A percentile compares a stretch with the other conserved stretches of the same genome.
Conservation (phyloP, 441 rosid species). For the Rhodomyrtus psidioides region DNA sequence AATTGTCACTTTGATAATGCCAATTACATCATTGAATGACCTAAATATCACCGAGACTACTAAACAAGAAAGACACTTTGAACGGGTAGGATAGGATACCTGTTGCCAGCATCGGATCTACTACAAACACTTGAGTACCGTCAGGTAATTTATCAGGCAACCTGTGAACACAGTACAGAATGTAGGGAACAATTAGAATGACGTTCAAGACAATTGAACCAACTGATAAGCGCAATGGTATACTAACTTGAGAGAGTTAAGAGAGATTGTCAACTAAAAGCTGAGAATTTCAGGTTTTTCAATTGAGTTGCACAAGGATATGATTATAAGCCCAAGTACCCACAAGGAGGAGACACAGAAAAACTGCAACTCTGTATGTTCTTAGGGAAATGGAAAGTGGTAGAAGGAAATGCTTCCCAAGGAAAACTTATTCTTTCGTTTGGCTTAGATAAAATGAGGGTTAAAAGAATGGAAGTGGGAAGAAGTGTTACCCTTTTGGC, state of each 20-base stretch:
- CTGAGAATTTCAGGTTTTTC: not conserved
- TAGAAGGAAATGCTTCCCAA: not conserved
- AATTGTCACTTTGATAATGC: not conserved
- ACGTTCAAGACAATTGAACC: not conserved
- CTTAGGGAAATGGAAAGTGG: not conserved
- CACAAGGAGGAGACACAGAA: not conserved
- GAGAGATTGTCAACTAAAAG: not conserved
- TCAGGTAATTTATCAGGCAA: constrained; percentile 66
- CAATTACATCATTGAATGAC: not conserved
- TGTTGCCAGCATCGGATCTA: constrained; percentile 88
- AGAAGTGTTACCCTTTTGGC: not conserved
- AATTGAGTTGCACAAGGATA: not conserved
- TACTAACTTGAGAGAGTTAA: not conserved
- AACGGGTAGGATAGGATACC: constrained; percentile 19
- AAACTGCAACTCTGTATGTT: not conserved
- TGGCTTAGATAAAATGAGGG: not conserved
- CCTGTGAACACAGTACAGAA: constrained; percentile 28
- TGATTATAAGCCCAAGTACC: not conserved
- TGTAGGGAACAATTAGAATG: not conserved
- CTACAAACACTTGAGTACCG: constrained; percentile 63
- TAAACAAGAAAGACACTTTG: not conserved
- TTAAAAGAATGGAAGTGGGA: not conserved
- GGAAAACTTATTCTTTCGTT: not conserved
- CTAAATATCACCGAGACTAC: not conserved
- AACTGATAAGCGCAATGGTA: not conserved